Conservation (phyloP, 2,329 filamentous ascomycete genomes). For the Pestalotiopsis sp. region DNA sequence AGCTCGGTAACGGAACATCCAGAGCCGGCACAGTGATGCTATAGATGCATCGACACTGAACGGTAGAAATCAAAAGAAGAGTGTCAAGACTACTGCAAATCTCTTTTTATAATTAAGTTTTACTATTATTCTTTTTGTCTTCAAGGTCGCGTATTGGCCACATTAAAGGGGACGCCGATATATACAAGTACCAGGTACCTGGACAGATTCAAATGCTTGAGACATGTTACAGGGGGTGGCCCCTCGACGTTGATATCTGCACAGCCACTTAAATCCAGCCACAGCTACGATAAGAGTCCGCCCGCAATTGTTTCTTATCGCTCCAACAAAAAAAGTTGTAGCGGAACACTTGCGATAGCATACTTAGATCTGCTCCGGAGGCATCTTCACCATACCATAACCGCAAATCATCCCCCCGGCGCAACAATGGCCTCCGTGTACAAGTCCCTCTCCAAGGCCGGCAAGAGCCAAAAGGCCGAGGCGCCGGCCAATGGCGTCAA, state of each 20-base stretch:
- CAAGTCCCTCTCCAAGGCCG: constrained; percentile 69
- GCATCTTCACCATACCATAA: constrained; percentile 1
- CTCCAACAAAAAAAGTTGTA: constrained; percentile 2
- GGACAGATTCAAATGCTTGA: background rate
- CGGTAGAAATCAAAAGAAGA: background rate
- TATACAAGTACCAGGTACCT: too few relatives aligned
- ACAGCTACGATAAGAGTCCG: background rate
- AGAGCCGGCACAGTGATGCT: background rate
- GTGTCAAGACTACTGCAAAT: background rate
- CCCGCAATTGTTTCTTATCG: background rate
- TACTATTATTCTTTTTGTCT: too few relatives aligned
- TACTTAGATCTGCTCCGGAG: background rate
- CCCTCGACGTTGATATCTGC: background rate
- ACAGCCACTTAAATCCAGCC: background rate
- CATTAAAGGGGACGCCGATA: too few relatives aligned
- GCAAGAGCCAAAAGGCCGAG: constrained; percentile 50
- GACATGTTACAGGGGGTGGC: background rate
- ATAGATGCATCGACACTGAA: background rate
- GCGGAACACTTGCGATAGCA: background rate
- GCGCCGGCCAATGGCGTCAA: constrained; percentile 49
- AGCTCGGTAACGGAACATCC: background rate
- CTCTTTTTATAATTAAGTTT: too few relatives aligned
- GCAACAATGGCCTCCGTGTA: constrained; percentile 69
- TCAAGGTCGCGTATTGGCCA: too few relatives aligned
- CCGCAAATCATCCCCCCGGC: constrained; percentile 17